Conservation (phyloP, 148 eudicot species). For the Vaccinium macrocarpon region DNA sequence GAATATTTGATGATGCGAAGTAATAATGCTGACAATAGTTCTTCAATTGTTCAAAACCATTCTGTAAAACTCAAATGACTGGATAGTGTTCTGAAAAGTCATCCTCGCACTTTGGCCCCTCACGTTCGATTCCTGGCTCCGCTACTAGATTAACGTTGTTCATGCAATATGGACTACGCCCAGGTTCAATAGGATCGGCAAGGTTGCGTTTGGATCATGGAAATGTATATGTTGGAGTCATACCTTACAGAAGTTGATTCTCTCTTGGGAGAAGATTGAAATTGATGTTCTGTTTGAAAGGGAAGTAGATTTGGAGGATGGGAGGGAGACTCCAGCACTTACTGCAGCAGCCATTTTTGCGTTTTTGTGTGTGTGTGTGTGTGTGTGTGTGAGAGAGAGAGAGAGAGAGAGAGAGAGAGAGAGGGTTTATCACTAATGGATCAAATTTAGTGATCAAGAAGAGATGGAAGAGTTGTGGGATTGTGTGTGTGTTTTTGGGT, state of each 20-base stretch:
- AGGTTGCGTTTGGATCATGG: neutral
- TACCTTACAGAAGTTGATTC: constrained; percentile 69
- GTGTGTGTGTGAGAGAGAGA: neutral
- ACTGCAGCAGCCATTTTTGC: constrained; percentile 87
- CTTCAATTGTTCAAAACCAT: neutral
- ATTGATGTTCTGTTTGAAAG: constrained; percentile 54
- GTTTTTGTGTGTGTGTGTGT: neutral
- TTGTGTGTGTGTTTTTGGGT: neutral
- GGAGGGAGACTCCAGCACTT: constrained; percentile 84
- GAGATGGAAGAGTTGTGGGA: neutral
- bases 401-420: constrained; percentile 17
- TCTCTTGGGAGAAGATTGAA: constrained; percentile 50
- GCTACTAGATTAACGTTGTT: neutral
- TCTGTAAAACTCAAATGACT: neutral
- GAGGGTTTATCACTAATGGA: neutral
- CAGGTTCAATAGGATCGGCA: neutral
- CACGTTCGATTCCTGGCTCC: neutral
- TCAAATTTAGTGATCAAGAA: neutral
- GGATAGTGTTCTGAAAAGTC: neutral
- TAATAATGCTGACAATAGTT: neutral
- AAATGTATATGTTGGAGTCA: neutral
- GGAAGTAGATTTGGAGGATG: constrained; percentile 63
- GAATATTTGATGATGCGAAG: neutral
- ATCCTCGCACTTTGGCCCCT: neutral
- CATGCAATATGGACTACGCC: neutral